Percentiles rank a stretch among this genome's conserved stretches.
phyloP scores from a whole-genome alignment of 2,329 filamentous ascomycete species.

The Paecilomyces sp. region DNA sequence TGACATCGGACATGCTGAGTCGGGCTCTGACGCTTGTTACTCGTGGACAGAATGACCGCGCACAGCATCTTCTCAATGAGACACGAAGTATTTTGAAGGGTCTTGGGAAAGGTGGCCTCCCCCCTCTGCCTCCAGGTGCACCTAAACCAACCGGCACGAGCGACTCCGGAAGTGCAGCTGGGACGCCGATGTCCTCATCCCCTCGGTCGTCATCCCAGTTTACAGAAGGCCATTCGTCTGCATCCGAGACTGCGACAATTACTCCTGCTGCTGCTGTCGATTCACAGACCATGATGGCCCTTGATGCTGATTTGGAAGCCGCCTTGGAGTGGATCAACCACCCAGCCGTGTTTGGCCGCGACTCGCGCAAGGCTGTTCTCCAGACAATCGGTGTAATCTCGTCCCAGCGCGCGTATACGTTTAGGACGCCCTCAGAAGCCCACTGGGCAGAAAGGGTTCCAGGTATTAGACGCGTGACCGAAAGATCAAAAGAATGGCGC shows the following conservation, averaged over 20 bases:
- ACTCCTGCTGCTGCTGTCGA: conserved; percentile 70
- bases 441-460: conserved; percentile 79
- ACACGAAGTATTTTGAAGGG: conserved; percentile 94
- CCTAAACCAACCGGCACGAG: conserved; percentile 39
- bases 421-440: conserved; percentile 79
- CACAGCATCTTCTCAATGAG: conserved; percentile 84
- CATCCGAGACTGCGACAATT: conserved; percentile 39
- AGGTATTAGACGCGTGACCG: conserved; percentile 74
- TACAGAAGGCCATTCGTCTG: conserved; percentile 25
- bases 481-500: conserved; percentile 84
- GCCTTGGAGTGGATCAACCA: conserved; percentile 97
- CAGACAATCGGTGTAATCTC: conserved; percentile 96
- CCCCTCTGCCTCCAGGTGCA: conserved; percentile 63
- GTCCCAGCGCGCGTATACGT: conserved; percentile 88
- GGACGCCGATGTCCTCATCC: conserved; percentile 30
- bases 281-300: conserved; percentile 67
- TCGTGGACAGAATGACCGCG: conserved; percentile 85
- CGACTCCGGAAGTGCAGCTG: conserved; percentile 31
- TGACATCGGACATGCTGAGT: conserved; percentile 97
- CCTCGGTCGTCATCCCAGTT: conserved; percentile 30
- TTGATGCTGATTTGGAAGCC: conserved; percentile 85
- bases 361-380: conserved; percentile 89
- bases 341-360: conserved; percentile 86
- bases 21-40: conserved; percentile 85
- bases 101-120: conserved; percentile 86